Conservation (phyloP, 805 yeast genomes). For the Teunomyces tritomae region DNA sequence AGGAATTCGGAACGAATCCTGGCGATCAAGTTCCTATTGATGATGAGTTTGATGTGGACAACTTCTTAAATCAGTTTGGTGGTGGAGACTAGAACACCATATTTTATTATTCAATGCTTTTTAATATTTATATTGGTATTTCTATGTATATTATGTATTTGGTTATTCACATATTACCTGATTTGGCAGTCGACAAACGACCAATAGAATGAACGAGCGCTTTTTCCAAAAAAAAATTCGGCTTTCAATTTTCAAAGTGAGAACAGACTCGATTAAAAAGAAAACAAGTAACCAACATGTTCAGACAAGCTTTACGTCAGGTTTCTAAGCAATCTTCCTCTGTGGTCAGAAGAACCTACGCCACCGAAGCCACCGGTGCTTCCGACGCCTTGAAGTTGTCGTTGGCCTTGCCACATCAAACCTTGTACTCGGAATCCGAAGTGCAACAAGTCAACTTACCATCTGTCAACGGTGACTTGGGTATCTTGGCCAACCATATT, state of each 20-base stretch:
- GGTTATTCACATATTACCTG: constrained; percentile 15
- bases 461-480: constrained; percentile 92
- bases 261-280: background rate
- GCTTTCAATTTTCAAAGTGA: constrained; percentile 1
- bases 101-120: too few species aligned
- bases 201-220: constrained; percentile 30
- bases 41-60: constrained; percentile 46
- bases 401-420: constrained; percentile 86
- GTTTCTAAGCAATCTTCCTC: constrained; percentile 55
- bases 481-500: constrained; percentile 96
- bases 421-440: constrained; percentile 57
- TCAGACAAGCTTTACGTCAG: constrained; percentile 63
- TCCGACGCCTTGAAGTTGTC: constrained; percentile 78
- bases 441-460: constrained; percentile 86
- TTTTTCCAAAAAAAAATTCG: constrained; percentile 1
- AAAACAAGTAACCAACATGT: constrained; percentile 38
- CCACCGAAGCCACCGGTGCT: constrained; percentile 66
- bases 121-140: too few species aligned
- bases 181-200: constrained; percentile 25
- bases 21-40: constrained; percentile 22
- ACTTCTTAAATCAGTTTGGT: constrained; percentile 43
- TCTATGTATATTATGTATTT: background rate
- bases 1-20: constrained; percentile 19
- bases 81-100: constrained; percentile 3
- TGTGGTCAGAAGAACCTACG: constrained; percentile 78